Percentiles rank a stretch among this genome's conserved stretches.
phyloP scores from a whole-genome alignment of 2,329 filamentous ascomycete genomes.

The Alternaria arbusti region DNA sequence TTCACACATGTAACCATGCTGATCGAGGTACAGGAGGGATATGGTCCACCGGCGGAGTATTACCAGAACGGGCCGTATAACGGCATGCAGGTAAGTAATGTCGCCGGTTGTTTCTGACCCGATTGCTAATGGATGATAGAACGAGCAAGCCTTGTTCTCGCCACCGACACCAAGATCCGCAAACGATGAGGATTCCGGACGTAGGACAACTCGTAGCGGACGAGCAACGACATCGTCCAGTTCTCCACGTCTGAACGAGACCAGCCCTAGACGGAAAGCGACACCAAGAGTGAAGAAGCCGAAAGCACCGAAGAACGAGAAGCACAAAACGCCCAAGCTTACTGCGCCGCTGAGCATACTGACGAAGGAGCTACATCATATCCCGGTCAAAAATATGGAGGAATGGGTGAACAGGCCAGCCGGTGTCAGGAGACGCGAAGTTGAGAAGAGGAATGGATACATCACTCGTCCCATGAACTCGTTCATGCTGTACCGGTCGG shows the following conservation, averaged over 20 bases:
- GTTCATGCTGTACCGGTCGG: constrained; percentile 96
- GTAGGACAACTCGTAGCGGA: constrained; percentile 49
- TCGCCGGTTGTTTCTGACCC: background rate
- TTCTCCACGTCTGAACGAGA: constrained; percentile 29
- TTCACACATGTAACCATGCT: constrained; percentile 19
- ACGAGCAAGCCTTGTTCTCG: constrained; percentile 36
- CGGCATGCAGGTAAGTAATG: constrained; percentile 32
- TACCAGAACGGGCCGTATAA: constrained; percentile 37
- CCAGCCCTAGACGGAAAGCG: constrained; percentile 35
- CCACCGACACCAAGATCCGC: constrained; percentile 55
- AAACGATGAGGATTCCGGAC: constrained; percentile 48
- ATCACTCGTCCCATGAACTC: constrained; percentile 95
- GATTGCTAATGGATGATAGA: constrained; percentile 30
- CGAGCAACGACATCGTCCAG: constrained; percentile 29
- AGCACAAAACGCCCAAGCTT: constrained; percentile 61
- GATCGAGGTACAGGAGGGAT: constrained; percentile 38
- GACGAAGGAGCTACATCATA: constrained; percentile 65
- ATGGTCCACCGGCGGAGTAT: constrained; percentile 35
- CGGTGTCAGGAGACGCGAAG: constrained; percentile 71
- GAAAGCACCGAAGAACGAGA: constrained; percentile 53
- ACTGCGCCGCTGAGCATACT: constrained; percentile 73
- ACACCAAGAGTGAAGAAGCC: constrained; percentile 52
- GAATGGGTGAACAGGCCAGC: constrained; percentile 75
- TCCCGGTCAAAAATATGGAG: constrained; percentile 78
- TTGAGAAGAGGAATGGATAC: constrained; percentile 74